Evolutionary conservation across 768 basidiomycete genomes (phyloP), one percentile per base, ranked within the genome.

Genomic region (Pleurotus ostreatus): DNA sequence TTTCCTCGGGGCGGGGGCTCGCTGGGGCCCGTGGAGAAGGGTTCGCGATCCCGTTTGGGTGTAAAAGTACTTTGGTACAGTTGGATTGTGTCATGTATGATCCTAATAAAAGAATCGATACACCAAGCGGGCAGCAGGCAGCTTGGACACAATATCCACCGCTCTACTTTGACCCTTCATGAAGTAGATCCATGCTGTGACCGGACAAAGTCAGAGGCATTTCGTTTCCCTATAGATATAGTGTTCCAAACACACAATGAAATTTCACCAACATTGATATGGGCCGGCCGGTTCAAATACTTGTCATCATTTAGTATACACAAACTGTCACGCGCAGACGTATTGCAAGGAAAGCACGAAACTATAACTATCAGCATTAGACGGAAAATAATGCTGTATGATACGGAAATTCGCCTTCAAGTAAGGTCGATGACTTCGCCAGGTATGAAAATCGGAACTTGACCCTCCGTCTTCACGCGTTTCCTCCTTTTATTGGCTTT

Each of bases 161-260:
- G 15, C 60, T 65, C 44, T 68, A 68, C 57, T 70, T 68, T 1
- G 63, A 57, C 16, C 60, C 57, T 46, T 70, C 67, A 38, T 69
- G 64, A 0, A 70, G 20, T 59, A 52, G 60, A 56, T n/a, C 49
- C 25, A 9, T n/a, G 12, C 20, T 6, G 57, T 6, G 47, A 20
- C 2, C 57, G 47, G 1, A 15, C 4, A 13, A 23, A 25, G 4
- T 25, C 26, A 13, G 13, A 22, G 45, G 4, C 15, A 56, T 47
- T 44, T 12, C 48, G 15, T 43, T 52, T 46, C 15, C 56, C 55
- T 13, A 44, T 52, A 37, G 59, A 5, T 40, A 20, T 52, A 16
- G 62, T 39, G n/a, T 22, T 23, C 44, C 51, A 60, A 55, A 64
- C 16, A 18, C 56, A 40, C 9, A 57, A 3, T 5, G 41, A 44